These are phyloP conservation scores for Thalassia testudinum DNA, from an alignment of 116 monocot species.

Conservation along the genomic window DNA sequence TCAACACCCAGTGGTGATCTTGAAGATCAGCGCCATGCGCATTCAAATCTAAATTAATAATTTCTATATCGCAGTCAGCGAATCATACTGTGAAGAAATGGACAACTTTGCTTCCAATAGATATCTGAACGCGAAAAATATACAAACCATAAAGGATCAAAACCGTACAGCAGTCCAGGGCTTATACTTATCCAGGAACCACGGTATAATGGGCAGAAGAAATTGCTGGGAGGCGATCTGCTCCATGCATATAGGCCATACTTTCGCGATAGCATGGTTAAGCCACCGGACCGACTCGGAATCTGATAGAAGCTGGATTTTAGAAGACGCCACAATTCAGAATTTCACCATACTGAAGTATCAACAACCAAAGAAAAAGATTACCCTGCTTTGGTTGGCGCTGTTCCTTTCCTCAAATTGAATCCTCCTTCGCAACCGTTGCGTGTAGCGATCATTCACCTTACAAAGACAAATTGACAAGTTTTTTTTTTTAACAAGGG, in stretches of 20 bases:
- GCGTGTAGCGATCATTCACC: conserved; percentile 46
- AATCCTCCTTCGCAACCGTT: conserved; percentile 32
- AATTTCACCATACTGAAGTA: not conserved
- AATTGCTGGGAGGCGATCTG: conserved; percentile 69
- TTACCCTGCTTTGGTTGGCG: conserved; percentile 50
- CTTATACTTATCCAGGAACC: conserved; percentile 91
- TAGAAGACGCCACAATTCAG: not conserved
- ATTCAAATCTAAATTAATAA: too few species aligned
- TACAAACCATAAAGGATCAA: not conserved
- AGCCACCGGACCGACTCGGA: conserved; percentile 78
- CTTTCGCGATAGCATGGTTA: conserved; percentile 62
- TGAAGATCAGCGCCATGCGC: too few species aligned
- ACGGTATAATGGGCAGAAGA: conserved; percentile 74
- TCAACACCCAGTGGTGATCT: too few species aligned
- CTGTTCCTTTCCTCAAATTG: conserved; percentile 56
- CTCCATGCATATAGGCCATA: conserved; percentile 93
- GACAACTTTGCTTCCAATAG: too few species aligned
- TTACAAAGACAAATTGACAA: conserved; percentile 7
- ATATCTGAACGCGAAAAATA: too few species aligned
- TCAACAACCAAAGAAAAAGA: not conserved
- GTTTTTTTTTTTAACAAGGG: not conserved
- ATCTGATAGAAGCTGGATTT: conserved; percentile 64
- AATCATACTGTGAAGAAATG: too few species aligned
- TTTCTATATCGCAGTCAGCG: too few species aligned
- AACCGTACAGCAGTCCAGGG: conserved; percentile 73